Base-by-base conservation (phyloP, 2,329 filamentous ascomycete species). In the Diaporthe australafricana region DNA sequence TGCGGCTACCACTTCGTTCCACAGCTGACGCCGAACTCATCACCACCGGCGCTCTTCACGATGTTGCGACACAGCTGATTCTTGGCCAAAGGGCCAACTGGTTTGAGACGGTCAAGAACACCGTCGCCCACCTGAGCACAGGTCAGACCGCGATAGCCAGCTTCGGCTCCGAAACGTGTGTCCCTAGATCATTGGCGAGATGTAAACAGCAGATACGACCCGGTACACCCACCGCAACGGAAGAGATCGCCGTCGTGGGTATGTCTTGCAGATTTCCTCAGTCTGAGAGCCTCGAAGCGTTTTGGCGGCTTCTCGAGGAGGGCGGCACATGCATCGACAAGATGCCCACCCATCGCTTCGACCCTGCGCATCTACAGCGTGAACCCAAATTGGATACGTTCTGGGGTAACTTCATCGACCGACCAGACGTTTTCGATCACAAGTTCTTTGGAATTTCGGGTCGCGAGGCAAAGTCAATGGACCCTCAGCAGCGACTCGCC, bases 191-290 rank as follows among this genome's bases (percentile, higher is more conserved):
- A 20, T 17, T 70, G 25, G 35, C 38, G 14, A 69, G 25, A 35
- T n/a, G 6, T 17, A 63, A 48, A 47, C 40, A 48, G 40, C 57
- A 35, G 7, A 35, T 3, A 65, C 53, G 2, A 20, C 38, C 27
- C 27, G 40, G 2, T 38, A 11, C 11, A 5, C 4, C 40, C 30
- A 48, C 32, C 42, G 5, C 1, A 5, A n/a, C 42, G 42, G 55
- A 62, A 35, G 62, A 52, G 38, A 52, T 84, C 50, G 82, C 82
- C 3, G 75, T 84, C 1, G 73, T 84, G 5, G 82, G 82, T 7
- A 81, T 84, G 80, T 76, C 81, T 0, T 71, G 75, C 56, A 78
- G 81, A 38, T 74, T 79, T 0, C 77, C 82, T 0, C 80, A 80
- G 0, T 82, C 81, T 3, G 78, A 83, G 8, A 76, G 79, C 47